These are phyloP conservation scores for Cutaneotrichosporon sp. DNA, from an alignment of 1,284 basidiomycete genomes.

Conservation along the genomic window DNA sequence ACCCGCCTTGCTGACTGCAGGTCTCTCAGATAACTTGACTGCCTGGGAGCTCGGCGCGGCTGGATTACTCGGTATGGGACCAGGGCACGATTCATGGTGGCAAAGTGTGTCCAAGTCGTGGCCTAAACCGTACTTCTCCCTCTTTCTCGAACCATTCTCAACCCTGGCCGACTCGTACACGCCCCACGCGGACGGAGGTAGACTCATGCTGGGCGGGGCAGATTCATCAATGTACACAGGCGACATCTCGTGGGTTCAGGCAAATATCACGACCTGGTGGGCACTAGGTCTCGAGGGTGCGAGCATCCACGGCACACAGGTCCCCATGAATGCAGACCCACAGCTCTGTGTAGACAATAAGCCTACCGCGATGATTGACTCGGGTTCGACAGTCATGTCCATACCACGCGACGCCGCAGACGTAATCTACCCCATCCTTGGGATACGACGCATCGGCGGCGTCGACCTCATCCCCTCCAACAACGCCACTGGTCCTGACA, in stretches of 20 bases:
- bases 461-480: not conserved
- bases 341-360: not conserved
- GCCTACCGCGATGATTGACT: not conserved
- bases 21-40: not conserved
- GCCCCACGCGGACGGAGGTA: not conserved
- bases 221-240: conserved; percentile 1
- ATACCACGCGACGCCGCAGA: not conserved
- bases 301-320: not conserved
- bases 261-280: not conserved
- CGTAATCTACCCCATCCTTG: not conserved
- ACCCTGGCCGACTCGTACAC: not conserved
- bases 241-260: not conserved
- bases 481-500: not conserved
- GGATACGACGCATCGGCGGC: not conserved
- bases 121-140: not conserved
- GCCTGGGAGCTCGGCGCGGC: conserved; percentile 51
- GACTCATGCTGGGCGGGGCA: conserved; percentile 1
- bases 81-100: not conserved
- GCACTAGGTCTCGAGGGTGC: conserved; percentile 2
- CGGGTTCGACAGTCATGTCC: not conserved
- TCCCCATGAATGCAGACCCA: not conserved
- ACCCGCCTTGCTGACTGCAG: not conserved
- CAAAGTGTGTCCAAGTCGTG: not conserved
- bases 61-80: not conserved
- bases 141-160: not conserved